These are phyloP conservation scores for Drechmeria coniospora DNA, from an alignment of 2,329 filamentous ascomycete species.

Conservation along the genomic window DNA sequence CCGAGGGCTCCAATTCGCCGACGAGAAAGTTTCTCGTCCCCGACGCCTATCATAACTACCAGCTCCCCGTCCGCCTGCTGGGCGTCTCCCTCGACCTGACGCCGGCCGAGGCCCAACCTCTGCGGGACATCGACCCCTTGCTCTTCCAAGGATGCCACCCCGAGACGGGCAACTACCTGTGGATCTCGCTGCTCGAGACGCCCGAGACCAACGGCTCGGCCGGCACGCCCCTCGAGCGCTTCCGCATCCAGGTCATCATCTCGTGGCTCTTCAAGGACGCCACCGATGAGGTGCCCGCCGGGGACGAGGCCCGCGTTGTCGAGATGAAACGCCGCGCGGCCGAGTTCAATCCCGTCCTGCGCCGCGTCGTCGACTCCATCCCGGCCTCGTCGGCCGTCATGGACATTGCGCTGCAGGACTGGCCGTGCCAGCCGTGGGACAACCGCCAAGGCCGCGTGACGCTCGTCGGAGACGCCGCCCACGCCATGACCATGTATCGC, in stretches of 20 bases:
- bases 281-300: slow-evolving; percentile 18
- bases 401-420: slow-evolving; percentile 20
- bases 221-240: slow-evolving; percentile 16
- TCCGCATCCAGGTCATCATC: slow-evolving; percentile 27
- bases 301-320: slow-evolving; percentile 15
- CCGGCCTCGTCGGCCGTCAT: slow-evolving; percentile 22
- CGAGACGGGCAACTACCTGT: slow-evolving; percentile 31
- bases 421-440: slow-evolving; percentile 24
- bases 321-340: slow-evolving; percentile 23
- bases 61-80: slow-evolving; percentile 21
- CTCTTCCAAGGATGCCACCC: slow-evolving; percentile 40
- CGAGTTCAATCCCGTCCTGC: slow-evolving; percentile 22
- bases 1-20: slow-evolving; percentile 22
- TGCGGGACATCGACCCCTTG: slow-evolving; percentile 34
- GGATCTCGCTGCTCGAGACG: slow-evolving; percentile 30
- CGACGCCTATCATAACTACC: slow-evolving; percentile 14
- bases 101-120: slow-evolving; percentile 19
- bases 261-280: slow-evolving; percentile 26
- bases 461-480: slow-evolving; percentile 37
- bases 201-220: slow-evolving; percentile 20
- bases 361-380: slow-evolving; percentile 24
- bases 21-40: slow-evolving; percentile 19
- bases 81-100: slow-evolving; percentile 22
- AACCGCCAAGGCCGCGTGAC: slow-evolving; percentile 27
- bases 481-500: slow-evolving; percentile 43